Evolutionary conservation across 768 basidiomycete genomes (phyloP).

Genomic region (Hydnum rufescens): DNA sequence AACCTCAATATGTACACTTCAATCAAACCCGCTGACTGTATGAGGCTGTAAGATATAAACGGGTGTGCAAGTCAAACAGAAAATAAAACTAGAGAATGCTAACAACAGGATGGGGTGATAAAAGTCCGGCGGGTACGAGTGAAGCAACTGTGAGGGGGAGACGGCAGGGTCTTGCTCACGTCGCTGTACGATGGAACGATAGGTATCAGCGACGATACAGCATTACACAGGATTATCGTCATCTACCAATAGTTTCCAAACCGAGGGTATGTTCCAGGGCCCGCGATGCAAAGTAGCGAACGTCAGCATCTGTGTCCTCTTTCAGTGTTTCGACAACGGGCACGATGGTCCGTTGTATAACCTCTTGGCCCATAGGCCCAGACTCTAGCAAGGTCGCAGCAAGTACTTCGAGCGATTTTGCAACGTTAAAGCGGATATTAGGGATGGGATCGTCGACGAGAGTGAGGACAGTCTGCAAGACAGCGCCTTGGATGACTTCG

Average conservation of each 20-base stretch:
- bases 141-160: no score
- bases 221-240: no score
- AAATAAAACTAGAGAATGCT: no score
- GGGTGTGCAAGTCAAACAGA: no score
- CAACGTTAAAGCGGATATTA: constrained; percentile 98
- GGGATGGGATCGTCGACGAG: constrained; percentile 85
- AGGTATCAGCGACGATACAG: no score
- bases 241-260: not conserved
- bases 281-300: constrained; percentile 78
- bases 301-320: constrained; percentile 84
- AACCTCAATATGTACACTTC: no score
- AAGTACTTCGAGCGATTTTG: constrained; percentile 82
- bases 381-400: constrained; percentile 41
- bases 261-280: constrained; percentile 20
- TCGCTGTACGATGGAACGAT: no score
- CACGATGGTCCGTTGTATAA: constrained; percentile 52
- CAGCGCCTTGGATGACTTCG: constrained; percentile 64
- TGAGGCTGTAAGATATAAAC: no score
- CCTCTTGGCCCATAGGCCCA: constrained; percentile 47
- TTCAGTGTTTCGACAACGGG: constrained; percentile 77
- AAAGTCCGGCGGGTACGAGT: no score
- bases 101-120: no score
- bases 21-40: no score
- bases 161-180: no score
- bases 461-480: constrained; percentile 64